Conservation (phyloP, 371 early-diverging fungal species). For the Mortierella sp. region DNA sequence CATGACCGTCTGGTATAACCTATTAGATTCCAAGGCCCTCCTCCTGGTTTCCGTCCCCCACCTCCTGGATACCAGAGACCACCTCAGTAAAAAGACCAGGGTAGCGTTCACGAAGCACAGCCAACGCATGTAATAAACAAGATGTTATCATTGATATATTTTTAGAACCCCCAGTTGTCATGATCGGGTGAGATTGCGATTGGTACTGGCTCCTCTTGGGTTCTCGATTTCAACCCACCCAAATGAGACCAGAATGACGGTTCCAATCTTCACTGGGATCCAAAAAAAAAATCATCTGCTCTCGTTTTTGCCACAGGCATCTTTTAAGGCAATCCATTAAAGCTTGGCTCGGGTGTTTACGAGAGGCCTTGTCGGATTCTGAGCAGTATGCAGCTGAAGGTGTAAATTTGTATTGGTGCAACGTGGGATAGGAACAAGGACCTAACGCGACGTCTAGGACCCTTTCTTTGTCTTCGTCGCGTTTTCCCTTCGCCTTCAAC, state of each 20-base stretch:
- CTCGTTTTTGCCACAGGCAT: too few species aligned
- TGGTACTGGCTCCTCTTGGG: background rate
- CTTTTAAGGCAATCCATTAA: too few species aligned
- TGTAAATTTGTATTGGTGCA: background rate
- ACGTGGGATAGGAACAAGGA: slow-evolving; percentile 9
- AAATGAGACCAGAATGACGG: slow-evolving; percentile 11
- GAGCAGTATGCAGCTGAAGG: too few species aligned
- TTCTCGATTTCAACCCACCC: background rate
- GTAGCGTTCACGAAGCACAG: too few species aligned
- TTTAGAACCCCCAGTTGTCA: background rate
- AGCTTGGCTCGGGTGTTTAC: too few species aligned
- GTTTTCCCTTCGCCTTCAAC: too few species aligned
- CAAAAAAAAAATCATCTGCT: too few species aligned
- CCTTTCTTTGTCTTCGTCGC: background rate
- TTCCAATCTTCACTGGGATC: background rate
- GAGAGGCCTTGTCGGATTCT: too few species aligned
- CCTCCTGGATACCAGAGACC: slow-evolving; percentile 41
- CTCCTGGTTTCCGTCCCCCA: slow-evolving; percentile 71
- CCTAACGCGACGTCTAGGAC: too few species aligned
- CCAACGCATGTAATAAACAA: too few species aligned
- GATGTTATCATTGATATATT: too few species aligned
- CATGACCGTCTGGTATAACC: background rate
- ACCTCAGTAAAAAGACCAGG: slow-evolving; percentile 21
- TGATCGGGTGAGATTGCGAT: slow-evolving; percentile 16
- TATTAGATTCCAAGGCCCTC: slow-evolving; percentile 58